These are phyloP conservation scores for Thozetella sp. DNA, from an alignment of 495 filamentous ascomycete genomes.

Conservation along the genomic window DNA sequence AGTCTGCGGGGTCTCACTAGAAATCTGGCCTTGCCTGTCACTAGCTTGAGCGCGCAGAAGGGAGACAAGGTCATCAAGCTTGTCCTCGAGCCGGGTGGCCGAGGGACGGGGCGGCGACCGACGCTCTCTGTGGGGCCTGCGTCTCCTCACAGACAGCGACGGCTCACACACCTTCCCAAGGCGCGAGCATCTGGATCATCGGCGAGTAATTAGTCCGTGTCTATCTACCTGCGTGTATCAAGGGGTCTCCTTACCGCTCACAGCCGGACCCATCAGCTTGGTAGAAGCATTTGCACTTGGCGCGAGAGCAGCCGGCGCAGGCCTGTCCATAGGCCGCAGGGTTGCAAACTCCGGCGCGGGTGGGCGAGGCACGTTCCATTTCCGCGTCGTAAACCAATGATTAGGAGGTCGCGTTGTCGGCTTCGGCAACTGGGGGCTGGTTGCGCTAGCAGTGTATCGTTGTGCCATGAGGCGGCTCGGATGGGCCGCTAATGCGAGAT, in stretches of 20 bases:
- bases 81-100: conserved; percentile 19
- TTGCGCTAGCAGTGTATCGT: too few species aligned
- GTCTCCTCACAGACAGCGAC: conserved; percentile 15
- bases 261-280: conserved; percentile 16
- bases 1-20: conserved; percentile 5
- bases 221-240: neutral
- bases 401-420: too few species aligned
- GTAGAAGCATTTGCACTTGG: conserved; percentile 29
- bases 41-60: conserved; percentile 22
- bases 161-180: conserved; percentile 23
- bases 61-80: conserved; percentile 21
- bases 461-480: too few species aligned
- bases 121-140: conserved; percentile 10
- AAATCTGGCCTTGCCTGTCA: conserved; percentile 6
- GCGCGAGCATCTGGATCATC: conserved; percentile 15
- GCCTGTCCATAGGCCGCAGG: conserved; percentile 25
- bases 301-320: conserved; percentile 21
- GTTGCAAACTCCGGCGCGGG: conserved; percentile 1
- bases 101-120: conserved; percentile 1
- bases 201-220: neutral
- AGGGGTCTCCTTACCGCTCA: conserved; percentile 9
- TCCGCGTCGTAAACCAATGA: too few species aligned
- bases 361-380: neutral
- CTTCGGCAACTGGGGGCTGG: too few species aligned
- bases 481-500: too few species aligned